Evolutionary conservation across 176 grass and related monocot species (phyloP).

Genomic region (Saccharum officinarum): DNA sequence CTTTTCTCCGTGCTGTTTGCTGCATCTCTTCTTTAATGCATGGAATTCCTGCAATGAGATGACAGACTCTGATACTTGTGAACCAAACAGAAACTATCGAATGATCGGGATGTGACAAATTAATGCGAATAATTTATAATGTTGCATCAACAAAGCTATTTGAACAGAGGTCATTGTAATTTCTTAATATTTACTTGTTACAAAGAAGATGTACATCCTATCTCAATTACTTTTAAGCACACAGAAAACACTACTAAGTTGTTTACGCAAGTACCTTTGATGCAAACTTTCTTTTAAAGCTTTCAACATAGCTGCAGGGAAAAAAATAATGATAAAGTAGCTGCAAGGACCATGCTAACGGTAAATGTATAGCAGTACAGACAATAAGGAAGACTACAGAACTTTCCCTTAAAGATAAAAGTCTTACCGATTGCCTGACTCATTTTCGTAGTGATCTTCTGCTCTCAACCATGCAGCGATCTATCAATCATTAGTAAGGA

Average conservation of each 20-base stretch:
- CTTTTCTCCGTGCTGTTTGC: slow-evolving; percentile 53
- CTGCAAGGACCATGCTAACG: slow-evolving; percentile 10
- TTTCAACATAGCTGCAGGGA: slow-evolving; percentile 59
- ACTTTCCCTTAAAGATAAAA: background rate
- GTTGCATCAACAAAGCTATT: background rate
- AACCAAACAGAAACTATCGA: slow-evolving; percentile 26
- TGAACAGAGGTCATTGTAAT: background rate
- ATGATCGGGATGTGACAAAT: slow-evolving; percentile 13
- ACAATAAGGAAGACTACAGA: background rate
- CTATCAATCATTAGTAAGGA: slow-evolving; percentile 47
- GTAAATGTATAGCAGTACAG: background rate
- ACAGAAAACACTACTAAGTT: slow-evolving; percentile 10
- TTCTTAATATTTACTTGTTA: slow-evolving; percentile 10
- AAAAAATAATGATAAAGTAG: background rate
- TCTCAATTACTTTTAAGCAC: slow-evolving; percentile 2
- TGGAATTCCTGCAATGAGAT: slow-evolving; percentile 64
- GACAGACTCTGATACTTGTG: background rate
- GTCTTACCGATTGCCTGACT: slow-evolving; percentile 52
- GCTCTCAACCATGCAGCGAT: slow-evolving; percentile 75
- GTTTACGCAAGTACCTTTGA: slow-evolving; percentile 49
- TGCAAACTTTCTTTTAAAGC: slow-evolving; percentile 70
- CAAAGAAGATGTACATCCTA: background rate
- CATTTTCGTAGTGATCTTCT: slow-evolving; percentile 59
- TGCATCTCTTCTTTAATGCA: slow-evolving; percentile 65
- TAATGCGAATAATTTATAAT: background rate